Percentiles rank a stretch among this genome's conserved stretches.
phyloP scores from a whole-genome alignment of 306 rosid genomes.

The Amphicarpaea edgeworthii region DNA sequence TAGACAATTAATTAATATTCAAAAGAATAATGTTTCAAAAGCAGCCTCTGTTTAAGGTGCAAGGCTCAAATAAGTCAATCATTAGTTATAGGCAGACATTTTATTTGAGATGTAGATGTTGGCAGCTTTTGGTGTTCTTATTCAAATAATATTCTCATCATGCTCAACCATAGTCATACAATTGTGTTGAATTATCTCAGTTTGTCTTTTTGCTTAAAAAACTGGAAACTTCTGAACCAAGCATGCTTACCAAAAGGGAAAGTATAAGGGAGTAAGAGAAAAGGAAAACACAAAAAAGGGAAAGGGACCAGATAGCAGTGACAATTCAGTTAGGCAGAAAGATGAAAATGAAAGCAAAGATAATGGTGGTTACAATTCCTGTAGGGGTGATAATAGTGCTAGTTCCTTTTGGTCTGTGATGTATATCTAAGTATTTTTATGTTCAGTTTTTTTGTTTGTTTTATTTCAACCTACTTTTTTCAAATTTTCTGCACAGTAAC shows the following conservation, averaged over 20 bases:
- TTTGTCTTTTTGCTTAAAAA: constrained; percentile 23
- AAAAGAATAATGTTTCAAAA: not conserved
- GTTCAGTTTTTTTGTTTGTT: constrained; percentile 32
- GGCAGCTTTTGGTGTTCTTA: not conserved
- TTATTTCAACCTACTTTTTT: constrained; percentile 20
- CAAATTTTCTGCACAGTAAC: not conserved
- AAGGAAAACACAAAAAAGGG: not conserved
- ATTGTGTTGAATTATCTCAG: not conserved
- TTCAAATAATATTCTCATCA: not conserved
- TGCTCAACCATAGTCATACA: not conserved
- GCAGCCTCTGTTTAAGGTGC: constrained; percentile 30
- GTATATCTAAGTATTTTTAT: not conserved
- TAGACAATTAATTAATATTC: not conserved
- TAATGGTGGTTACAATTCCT: constrained; percentile 6
- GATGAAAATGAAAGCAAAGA: not conserved
- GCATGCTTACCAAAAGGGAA: not conserved
- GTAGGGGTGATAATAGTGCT: not conserved
- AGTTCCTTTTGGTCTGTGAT: constrained; percentile 31
- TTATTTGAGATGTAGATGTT: not conserved
- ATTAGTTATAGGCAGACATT: constrained; percentile 3
- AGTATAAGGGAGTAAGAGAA: not conserved
- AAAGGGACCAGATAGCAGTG: not conserved
- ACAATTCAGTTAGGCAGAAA: not conserved
- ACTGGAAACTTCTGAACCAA: not conserved
- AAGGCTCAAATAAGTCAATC: constrained; percentile 18